phyloP scores from a whole-genome alignment of 2,329 filamentous ascomycete species.

The Monascus ruber region DNA sequence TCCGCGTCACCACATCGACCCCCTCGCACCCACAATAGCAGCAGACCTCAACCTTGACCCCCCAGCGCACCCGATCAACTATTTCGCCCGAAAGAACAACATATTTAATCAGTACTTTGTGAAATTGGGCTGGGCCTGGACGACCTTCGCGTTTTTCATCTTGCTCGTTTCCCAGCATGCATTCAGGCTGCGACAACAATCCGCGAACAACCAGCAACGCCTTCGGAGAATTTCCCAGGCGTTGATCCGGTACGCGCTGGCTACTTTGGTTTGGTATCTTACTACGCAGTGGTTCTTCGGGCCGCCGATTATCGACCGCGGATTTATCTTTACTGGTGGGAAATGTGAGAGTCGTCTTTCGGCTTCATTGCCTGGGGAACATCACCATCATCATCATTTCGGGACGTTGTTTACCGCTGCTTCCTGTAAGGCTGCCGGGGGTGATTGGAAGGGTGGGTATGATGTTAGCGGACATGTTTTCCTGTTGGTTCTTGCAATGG shows the following conservation, averaged over 20 bases:
- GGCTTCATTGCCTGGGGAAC: background rate
- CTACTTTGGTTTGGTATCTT: constrained; percentile 70
- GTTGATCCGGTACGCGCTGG: constrained; percentile 53
- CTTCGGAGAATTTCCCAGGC: constrained; percentile 47
- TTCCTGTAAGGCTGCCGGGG: constrained; percentile 72
- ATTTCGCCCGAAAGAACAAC: constrained; percentile 92
- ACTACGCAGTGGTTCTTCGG: constrained; percentile 98
- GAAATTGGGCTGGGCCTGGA: constrained; percentile 92
- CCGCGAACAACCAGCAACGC: constrained; percentile 32
- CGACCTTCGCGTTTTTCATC: constrained; percentile 59
- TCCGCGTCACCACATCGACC: constrained; percentile 49
- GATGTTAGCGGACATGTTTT: constrained; percentile 96
- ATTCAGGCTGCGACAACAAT: constrained; percentile 10
- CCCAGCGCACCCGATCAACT: constrained; percentile 36
- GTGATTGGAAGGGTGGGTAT: constrained; percentile 82
- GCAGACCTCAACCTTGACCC: constrained; percentile 16
- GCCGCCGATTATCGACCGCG: constrained; percentile 75
- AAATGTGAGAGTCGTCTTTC: constrained; percentile 50
- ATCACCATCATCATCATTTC: constrained; percentile 5
- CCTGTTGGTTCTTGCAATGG: constrained; percentile 72
- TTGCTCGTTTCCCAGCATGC: constrained; percentile 60
- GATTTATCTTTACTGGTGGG: constrained; percentile 80
- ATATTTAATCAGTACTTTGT: constrained; percentile 88
- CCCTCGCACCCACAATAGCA: constrained; percentile 25
- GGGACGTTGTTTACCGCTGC: constrained; percentile 55